Evolutionary conservation across 2,329 filamentous ascomycete species (phyloP), one percentile per base, ranked within the genome.

Genomic region (Ophiostoma ulmi): DNA sequence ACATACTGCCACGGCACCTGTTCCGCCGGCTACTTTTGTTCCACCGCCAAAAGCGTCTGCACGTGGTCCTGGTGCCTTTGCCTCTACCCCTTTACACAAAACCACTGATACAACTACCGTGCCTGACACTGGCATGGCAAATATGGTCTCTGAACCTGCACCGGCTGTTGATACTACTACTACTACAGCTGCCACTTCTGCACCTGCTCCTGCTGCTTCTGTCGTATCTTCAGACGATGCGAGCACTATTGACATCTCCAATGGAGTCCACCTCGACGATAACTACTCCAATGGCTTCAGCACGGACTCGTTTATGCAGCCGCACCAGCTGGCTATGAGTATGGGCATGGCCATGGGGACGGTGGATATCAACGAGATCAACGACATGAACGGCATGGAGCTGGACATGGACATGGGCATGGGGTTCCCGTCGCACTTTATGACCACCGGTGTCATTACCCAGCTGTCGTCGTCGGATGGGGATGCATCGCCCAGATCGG

Each of bases 271-370:
- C 22, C 31, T 58, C 17, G 26, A 55, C 31, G 38, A 31, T 39
- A 35, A 14, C 6, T 22, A 22, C 35, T 36, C 14, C 11, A 38
- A 67, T 38, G 26, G 68, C 61, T 64, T 58, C 0, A 36, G 69
- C 5, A 66, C 61, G 0, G 64, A 66, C 38, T 41, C 64, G 10
- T 72, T 73, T 4, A n/a, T 70, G 68, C 67, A 72, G 14, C 70
- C 73, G 17, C 73, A 73, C 70, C 73, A 73, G 17, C 76, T 83
- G 5, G 81, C 81, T 5, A 77, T 83, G 75, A 80, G 80, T 2
- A 79, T 83, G 77, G 80, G 82, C 67, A 76, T 82, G 22, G 80
- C 79, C 35, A 77, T 83, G 13, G 81, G 80, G 72, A 71, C 72
- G 39, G n/a, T 61, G 8, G 52, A 58, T 26, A 58, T 58, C 20